Percentiles rank a stretch among this genome's conserved stretches.
phyloP scores from a whole-genome alignment of 306 rosid genomes.

The Ziziphus jujuba region DNA sequence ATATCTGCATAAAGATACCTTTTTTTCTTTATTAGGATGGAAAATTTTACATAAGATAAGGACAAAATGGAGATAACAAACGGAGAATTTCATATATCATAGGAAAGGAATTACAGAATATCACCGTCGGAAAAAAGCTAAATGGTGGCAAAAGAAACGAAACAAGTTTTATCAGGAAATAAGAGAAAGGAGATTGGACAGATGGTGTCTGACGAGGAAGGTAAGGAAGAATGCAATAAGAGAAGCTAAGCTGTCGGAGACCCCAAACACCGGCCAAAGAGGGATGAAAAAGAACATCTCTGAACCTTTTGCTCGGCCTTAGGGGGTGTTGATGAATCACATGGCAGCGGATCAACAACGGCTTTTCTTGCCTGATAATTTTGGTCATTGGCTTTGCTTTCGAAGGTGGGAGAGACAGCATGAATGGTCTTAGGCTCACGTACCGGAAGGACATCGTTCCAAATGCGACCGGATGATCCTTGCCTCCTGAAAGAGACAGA shows the following conservation, averaged over 20 bases:
- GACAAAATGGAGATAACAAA: not conserved
- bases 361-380: conserved; percentile 7
- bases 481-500: conserved; percentile 63
- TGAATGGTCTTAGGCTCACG: conserved; percentile 19
- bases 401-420: not conserved
- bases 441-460: conserved; percentile 42
- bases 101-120: not conserved
- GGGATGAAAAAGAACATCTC: conserved; percentile 31
- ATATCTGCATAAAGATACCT: not conserved
- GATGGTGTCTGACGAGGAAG: conserved; percentile 23
- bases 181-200: not conserved
- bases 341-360: conserved; percentile 6
- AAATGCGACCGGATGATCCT: conserved; percentile 82
- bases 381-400: conserved; percentile 7
- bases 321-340: conserved; percentile 14
- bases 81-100: not conserved
- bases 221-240: not conserved
- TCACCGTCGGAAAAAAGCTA: not conserved
- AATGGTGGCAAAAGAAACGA: not conserved
- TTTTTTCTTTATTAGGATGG: not conserved
- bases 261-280: conserved; percentile 51
- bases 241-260: conserved; percentile 23
- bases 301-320: conserved; percentile 30
- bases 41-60: not conserved
- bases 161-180: not conserved